phyloP scores from a whole-genome alignment of 106 monocot genomes.

The Dendrobium catenatum region DNA sequence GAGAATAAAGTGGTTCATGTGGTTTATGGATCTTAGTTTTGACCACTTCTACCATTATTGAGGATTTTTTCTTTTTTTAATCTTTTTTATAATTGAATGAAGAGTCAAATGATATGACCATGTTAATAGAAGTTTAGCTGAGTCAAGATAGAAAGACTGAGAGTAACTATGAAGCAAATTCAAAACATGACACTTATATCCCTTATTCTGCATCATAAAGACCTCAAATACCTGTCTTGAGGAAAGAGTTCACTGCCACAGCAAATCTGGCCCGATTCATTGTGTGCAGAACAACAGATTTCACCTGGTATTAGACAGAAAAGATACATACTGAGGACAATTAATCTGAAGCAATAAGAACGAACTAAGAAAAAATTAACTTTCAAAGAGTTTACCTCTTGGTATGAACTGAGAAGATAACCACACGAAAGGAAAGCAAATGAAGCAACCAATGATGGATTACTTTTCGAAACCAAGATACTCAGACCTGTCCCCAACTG shows the following conservation, averaged over 20 bases:
- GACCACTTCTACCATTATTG: too few species aligned
- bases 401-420: conserved; percentile 89
- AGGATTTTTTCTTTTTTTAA: neutral
- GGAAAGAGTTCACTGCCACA: conserved; percentile 90
- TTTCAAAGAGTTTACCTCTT: conserved; percentile 50
- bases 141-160: neutral
- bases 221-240: conserved; percentile 61
- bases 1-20: too few species aligned
- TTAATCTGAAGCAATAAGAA: neutral
- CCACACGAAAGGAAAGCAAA: conserved; percentile 91
- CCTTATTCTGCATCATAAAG: too few species aligned
- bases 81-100: neutral
- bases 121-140: neutral
- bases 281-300: conserved; percentile 88
- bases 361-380: neutral
- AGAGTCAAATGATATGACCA: neutral
- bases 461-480: conserved; percentile 86
- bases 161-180: neutral
- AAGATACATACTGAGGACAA: neutral
- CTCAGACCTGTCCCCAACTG: conserved; percentile 94
- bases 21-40: too few species aligned
- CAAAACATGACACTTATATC: neutral
- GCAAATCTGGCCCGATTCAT: conserved; percentile 89
- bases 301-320: conserved; percentile 52
- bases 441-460: conserved; percentile 75